Conservation (phyloP, 192 early-diverging fungal genomes). For the Coemansia sp. region DNA sequence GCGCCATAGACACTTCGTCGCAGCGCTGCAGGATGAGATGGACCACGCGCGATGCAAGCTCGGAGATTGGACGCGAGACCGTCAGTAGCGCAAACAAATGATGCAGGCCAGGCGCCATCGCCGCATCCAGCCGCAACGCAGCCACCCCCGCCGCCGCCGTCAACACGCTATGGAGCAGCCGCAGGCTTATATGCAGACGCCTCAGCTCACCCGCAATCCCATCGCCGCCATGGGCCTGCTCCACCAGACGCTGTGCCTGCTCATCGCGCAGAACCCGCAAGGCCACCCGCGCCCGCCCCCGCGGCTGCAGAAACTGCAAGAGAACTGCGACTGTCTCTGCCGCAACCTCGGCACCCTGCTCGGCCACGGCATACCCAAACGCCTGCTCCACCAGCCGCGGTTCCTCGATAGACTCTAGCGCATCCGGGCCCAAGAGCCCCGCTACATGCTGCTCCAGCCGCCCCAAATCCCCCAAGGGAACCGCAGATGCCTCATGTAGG, state of each 20-base stretch:
- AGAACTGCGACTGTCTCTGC: constrained; percentile 10
- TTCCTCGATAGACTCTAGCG: neutral
- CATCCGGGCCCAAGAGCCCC: neutral
- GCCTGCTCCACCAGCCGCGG: constrained; percentile 2
- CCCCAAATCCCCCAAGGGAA: neutral
- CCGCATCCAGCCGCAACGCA: constrained; percentile 7
- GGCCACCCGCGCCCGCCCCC: constrained; percentile 13
- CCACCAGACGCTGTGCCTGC: constrained; percentile 11
- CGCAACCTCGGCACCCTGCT: constrained; percentile 6
- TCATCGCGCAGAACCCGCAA: constrained; percentile 31
- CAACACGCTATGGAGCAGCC: constrained; percentile 25
- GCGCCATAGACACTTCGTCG: constrained; percentile 7
- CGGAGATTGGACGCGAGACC: constrained; percentile 30
- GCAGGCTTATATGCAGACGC: constrained; percentile 12
- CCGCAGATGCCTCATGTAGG: neutral
- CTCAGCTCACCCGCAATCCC: constrained; percentile 20
- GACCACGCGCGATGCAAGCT: constrained; percentile 28
- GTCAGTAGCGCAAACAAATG: constrained; percentile 34
- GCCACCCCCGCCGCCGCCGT: neutral
- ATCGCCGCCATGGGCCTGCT: neutral
- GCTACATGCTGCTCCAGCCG: constrained; percentile 19
- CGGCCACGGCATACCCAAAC: constrained; percentile 30
- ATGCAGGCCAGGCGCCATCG: constrained; percentile 18
- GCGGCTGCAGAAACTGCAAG: constrained; percentile 20
- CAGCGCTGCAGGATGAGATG: constrained; percentile 27